Conservation (phyloP, 2,329 filamentous ascomycete genomes). For the Cercospora berteroae region DNA sequence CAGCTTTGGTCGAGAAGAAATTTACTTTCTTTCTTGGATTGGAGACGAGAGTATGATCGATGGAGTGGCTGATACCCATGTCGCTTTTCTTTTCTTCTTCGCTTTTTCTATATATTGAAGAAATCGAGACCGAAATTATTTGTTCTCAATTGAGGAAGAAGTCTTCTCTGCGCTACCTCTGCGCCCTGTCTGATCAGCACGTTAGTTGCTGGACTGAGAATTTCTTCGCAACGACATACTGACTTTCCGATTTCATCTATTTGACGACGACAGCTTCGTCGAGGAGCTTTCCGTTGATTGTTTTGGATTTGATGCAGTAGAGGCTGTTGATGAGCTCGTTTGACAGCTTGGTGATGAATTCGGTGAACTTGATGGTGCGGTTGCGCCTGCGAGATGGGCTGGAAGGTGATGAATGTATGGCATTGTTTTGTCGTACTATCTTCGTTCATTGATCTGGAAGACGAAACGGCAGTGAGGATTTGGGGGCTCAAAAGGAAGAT, state of each 20-base stretch:
- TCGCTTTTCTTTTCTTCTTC: not conserved
- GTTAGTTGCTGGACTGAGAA: not conserved
- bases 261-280: not conserved
- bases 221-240: not conserved
- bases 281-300: not conserved
- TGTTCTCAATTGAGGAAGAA: not conserved
- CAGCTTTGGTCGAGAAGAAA: not conserved
- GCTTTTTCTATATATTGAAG: not conserved
- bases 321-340: not conserved
- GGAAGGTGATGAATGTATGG: slow-evolving; percentile 16
- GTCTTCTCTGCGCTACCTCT: not conserved
- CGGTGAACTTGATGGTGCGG: not conserved
- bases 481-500: too few species aligned
- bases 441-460: not conserved
- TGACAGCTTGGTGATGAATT: not conserved
- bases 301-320: not conserved
- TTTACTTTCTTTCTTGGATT: not conserved
- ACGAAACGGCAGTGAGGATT: not conserved
- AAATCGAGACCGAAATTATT: not conserved
- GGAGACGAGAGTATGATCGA: not conserved
- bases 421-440: not conserved
- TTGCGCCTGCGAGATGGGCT: slow-evolving; percentile 4
- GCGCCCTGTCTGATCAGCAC: not conserved
- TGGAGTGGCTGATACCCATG: slow-evolving; percentile 7
- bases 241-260: not conserved